Evolutionary conservation across 1,139 yeast species (phyloP), one percentile per base, ranked within the genome.

Genomic region (Debaryomyces nepalensis): DNA sequence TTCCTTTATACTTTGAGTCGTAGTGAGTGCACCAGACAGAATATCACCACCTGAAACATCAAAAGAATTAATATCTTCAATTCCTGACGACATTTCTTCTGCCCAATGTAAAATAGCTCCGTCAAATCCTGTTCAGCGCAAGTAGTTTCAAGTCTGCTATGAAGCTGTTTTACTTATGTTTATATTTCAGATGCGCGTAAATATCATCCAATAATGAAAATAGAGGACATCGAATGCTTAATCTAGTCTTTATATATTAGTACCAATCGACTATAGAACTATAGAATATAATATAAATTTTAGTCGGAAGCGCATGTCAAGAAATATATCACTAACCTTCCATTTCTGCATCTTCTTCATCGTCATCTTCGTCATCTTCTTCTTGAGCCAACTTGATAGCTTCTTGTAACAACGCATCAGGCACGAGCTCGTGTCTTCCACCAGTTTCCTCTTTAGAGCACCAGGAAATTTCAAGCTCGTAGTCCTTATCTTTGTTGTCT

Each of bases 401-500:
- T 61, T 87, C 96, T 42, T 81, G 81, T 43, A 90, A 73, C 52
- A 91, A 64, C 19, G 81, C 91, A 33, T 79, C 82, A 21, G 96
- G 95, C 31, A 93, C 87, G 53, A 79, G 78, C 59, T 83, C 80
- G 61, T 93, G 98, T 49, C 71, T 64, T n/a, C 97, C 95, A 6
- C 76, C 76, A 7, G 97, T 91, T 57, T 85, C 95, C 31, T 80
- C 76, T 33, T 64, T 61, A 33, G 95, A 82, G 30, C 65, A 58
- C 98, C 99, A 93, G 51, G 95, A 81, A 58, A 95, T 77, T 61
- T 95, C 99, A 53, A 95, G 77, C 68, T 95, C 99, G 62, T 90
- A 93, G 49, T 91, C 98, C 67, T 93, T 93, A 63, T 93, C 99
- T 68, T 93, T 95, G 65, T 90, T 89, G 60, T 95, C 99, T 67